Evolutionary conservation across 2,329 filamentous ascomycete genomes (phyloP).

Genomic region (Nemania sp.): DNA sequence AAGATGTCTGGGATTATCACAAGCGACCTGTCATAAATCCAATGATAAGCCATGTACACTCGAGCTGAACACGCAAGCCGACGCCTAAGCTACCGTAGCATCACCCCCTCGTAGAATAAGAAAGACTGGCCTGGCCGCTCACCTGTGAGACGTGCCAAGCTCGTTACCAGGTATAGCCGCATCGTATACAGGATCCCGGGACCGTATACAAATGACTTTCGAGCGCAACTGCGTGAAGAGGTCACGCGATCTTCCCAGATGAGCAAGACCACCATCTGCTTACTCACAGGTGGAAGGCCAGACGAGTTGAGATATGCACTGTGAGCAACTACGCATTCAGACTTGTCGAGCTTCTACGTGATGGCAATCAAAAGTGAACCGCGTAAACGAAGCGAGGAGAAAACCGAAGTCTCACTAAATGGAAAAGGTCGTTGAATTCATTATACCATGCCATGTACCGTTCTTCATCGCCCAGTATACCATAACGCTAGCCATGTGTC

Average conservation of each 20-base stretch:
- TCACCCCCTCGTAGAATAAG: neutral
- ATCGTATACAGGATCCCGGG: neutral
- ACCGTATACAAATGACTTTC: neutral
- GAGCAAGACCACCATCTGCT: neutral
- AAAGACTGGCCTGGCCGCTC: constrained; percentile 10
- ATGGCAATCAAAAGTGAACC: no score
- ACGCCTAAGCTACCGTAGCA: constrained; percentile 19
- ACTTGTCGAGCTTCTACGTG: neutral
- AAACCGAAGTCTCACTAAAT: constrained; percentile 5
- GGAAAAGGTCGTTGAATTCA: constrained; percentile 36
- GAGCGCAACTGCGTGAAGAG: no score
- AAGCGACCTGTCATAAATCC: constrained; percentile 15
- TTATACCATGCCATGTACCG: constrained; percentile 37
- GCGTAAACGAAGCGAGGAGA: neutral
- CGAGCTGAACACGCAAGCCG: constrained; percentile 18
- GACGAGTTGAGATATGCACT: constrained; percentile 6
- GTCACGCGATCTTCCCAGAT: constrained; percentile 1
- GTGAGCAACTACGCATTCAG: neutral
- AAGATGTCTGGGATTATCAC: neutral
- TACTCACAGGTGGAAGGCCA: neutral
- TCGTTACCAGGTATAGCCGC: constrained; percentile 6
- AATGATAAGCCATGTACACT: constrained; percentile 1
- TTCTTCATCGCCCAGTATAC: constrained; percentile 34
- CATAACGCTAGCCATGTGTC: constrained; percentile 33
- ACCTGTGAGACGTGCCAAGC: constrained; percentile 15